These are phyloP conservation scores for Choiromyces venosus DNA, from an alignment of 495 filamentous ascomycete genomes.

Conservation along the genomic window DNA sequence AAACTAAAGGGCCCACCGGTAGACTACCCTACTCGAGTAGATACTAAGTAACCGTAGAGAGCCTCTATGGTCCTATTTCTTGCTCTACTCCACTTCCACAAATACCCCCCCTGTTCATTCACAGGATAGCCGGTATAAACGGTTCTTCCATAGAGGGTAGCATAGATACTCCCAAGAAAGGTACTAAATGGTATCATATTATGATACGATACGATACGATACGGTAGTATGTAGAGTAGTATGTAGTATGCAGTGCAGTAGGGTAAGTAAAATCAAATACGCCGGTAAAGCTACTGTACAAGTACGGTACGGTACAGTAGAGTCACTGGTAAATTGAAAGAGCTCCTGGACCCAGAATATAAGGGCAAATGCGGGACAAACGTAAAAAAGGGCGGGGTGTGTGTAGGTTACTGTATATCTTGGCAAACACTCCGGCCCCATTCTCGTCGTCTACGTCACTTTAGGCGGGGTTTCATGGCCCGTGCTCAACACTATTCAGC, in stretches of 20 bases:
- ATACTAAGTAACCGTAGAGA: background rate
- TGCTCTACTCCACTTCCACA: too few species aligned
- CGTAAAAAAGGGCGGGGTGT: background rate
- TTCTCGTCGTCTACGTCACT: background rate
- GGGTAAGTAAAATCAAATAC: too few species aligned
- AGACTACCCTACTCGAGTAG: background rate
- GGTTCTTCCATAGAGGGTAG: background rate
- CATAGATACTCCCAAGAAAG: background rate
- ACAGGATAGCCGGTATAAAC: background rate
- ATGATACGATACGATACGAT: too few species aligned
- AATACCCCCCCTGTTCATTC: background rate
- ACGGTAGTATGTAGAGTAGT: too few species aligned
- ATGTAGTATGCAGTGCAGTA: too few species aligned
- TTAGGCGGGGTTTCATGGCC: background rate
- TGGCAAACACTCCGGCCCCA: background rate
- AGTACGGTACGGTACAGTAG: background rate
- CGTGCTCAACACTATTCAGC: background rate
- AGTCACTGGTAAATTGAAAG: too few species aligned
- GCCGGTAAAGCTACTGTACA: too few species aligned
- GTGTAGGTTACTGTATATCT: background rate
- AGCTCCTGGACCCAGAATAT: background rate
- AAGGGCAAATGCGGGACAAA: background rate
- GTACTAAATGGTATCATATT: background rate
- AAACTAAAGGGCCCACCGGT: too few species aligned
- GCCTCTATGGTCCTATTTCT: too few species aligned